phyloP scores from a whole-genome alignment of 2,329 filamentous ascomycete species.

The Fusarium sp. region DNA sequence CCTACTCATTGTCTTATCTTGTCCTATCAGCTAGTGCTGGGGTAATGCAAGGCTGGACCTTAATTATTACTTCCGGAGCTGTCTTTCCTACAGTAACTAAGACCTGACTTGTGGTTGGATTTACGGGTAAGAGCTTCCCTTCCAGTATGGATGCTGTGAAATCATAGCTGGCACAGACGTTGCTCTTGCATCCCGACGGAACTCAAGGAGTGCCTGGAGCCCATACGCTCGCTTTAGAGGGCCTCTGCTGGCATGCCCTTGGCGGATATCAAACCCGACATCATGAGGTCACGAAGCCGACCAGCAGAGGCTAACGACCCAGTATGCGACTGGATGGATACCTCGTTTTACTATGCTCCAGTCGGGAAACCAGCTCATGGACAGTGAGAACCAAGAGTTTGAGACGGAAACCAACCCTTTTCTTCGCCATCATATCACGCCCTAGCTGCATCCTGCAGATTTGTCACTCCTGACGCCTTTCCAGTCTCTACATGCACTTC shows the following conservation, averaged over 20 bases:
- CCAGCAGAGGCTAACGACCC: background rate
- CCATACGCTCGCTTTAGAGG: background rate
- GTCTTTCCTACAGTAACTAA: slow-evolving; percentile 10
- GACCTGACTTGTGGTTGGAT: background rate
- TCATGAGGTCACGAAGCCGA: background rate
- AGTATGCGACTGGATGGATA: slow-evolving; percentile 13
- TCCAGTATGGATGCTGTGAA: slow-evolving; percentile 25
- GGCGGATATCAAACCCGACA: slow-evolving; percentile 12
- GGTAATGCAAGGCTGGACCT: slow-evolving; percentile 2
- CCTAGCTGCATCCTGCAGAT: slow-evolving; percentile 5
- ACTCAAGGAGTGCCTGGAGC: slow-evolving; percentile 7
- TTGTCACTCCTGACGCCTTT: slow-evolving; percentile 18
- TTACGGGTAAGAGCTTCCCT: slow-evolving; percentile 10
- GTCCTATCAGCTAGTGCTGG: slow-evolving; percentile 13
- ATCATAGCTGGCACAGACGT: slow-evolving; percentile 14
- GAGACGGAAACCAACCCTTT: slow-evolving; percentile 3
- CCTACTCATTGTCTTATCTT: background rate
- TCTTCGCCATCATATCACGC: slow-evolving; percentile 1
- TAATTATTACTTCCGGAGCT: background rate
- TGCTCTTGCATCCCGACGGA: slow-evolving; percentile 22
- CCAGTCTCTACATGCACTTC: background rate
- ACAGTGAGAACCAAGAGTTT: background rate
- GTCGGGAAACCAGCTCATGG: slow-evolving; percentile 5
- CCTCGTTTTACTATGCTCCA: background rate
- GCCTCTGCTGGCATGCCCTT: slow-evolving; percentile 5